Percentiles rank a stretch among this genome's conserved stretches.
phyloP scores from a whole-genome alignment of 2,329 filamentous ascomycete species.

The Aspergillus brunneoviolaceus region DNA sequence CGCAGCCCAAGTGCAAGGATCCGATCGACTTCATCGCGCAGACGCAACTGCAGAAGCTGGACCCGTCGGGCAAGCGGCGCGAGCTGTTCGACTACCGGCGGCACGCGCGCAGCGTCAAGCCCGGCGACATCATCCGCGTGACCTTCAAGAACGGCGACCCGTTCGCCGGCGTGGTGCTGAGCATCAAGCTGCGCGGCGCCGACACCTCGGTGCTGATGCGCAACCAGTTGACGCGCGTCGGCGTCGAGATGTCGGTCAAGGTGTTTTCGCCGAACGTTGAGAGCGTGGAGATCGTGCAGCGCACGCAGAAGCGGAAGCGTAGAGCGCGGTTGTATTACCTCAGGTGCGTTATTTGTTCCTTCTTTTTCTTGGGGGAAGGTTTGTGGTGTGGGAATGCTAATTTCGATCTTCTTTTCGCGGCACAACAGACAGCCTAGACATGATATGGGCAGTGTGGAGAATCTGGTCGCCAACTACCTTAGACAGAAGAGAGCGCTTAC shows the following conservation, averaged over 20 bases:
- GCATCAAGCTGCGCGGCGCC: slow-evolving; percentile 81
- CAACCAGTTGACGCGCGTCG: slow-evolving; percentile 80
- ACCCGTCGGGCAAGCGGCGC: slow-evolving; percentile 79
- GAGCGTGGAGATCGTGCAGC: slow-evolving; percentile 90
- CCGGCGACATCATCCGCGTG: slow-evolving; percentile 89
- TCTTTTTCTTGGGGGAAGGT: not conserved
- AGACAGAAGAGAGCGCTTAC: slow-evolving; percentile 52
- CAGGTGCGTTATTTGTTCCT: slow-evolving; percentile 51
- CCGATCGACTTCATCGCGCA: slow-evolving; percentile 67
- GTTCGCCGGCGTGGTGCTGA: slow-evolving; percentile 84
- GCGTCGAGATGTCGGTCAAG: slow-evolving; percentile 98
- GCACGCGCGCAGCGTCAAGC: slow-evolving; percentile 75
- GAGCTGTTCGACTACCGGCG: slow-evolving; percentile 71
- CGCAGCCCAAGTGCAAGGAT: slow-evolving; percentile 50
- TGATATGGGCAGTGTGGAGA: slow-evolving; percentile 82
- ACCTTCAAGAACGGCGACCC: slow-evolving; percentile 82
- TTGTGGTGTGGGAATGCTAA: slow-evolving; percentile 12
- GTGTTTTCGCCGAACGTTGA: slow-evolving; percentile 86
- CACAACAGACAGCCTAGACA: slow-evolving; percentile 66
- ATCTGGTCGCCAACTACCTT: slow-evolving; percentile 68
- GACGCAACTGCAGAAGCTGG: slow-evolving; percentile 70
- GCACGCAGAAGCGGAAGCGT: slow-evolving; percentile 77
- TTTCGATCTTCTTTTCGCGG: not conserved
- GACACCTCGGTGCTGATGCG: slow-evolving; percentile 86
- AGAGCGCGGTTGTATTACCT: slow-evolving; percentile 88